These are phyloP conservation scores for Suhomyces sp. DNA, from an alignment of 805 yeast genomes.

Conservation along the genomic window DNA sequence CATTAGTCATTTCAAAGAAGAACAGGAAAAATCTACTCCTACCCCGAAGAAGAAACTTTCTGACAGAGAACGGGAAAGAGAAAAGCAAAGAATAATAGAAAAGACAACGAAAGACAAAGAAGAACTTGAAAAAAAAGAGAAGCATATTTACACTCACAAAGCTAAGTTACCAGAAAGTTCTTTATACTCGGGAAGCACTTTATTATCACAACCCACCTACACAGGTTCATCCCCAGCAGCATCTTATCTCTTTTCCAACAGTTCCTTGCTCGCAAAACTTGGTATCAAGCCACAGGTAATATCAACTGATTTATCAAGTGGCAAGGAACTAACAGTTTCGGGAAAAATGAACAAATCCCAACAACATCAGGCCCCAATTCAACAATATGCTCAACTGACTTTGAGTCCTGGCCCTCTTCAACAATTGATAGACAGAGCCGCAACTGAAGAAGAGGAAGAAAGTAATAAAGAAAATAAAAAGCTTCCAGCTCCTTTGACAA, in stretches of 20 bases:
- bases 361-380: not conserved
- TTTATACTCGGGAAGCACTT: slow-evolving; percentile 35
- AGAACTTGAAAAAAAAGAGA: slow-evolving; percentile 6
- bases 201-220: slow-evolving; percentile 18
- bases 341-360: slow-evolving; percentile 6
- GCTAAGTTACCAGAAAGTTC: slow-evolving; percentile 31
- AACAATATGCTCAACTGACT: too few relatives aligned
- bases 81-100: slow-evolving; percentile 4
- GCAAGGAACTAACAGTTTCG: slow-evolving; percentile 9
- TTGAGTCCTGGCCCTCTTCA: slow-evolving; percentile 1
- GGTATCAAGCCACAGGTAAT: slow-evolving; percentile 45
- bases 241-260: slow-evolving; percentile 35
- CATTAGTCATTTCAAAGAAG: slow-evolving; percentile 19
- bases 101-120: too few relatives aligned
- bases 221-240: slow-evolving; percentile 23
- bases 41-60: not conserved
- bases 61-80: slow-evolving; percentile 1
- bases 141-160: slow-evolving; percentile 23
- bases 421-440: slow-evolving; percentile 4
- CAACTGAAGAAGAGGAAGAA: slow-evolving; percentile 9
- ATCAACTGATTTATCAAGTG: slow-evolving; percentile 22
- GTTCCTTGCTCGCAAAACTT: slow-evolving; percentile 35
- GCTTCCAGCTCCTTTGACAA: slow-evolving; percentile 26
- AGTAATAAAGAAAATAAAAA: slow-evolving; percentile 17
- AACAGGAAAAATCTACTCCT: slow-evolving; percentile 13